Percentiles rank a stretch among this genome's conserved stretches.
phyloP scores from a whole-genome alignment of 2,329 filamentous ascomycete genomes.

The Fusarium metavorans region DNA sequence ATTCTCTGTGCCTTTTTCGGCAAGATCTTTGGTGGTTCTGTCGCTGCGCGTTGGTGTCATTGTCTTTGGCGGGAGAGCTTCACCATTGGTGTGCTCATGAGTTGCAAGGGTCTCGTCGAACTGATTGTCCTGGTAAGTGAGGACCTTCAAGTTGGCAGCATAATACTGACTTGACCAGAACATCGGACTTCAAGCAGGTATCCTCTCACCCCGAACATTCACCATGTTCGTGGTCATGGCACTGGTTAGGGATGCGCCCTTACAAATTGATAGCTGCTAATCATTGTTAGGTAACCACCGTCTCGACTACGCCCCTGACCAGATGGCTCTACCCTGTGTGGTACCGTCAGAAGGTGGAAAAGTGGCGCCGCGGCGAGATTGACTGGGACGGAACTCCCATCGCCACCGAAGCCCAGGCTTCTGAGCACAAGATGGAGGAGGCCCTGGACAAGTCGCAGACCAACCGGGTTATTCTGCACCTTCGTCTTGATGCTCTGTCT shows the following conservation, averaged over 20 bases:
- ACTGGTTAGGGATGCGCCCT: slow-evolving; percentile 55
- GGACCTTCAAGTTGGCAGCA: rapidly evolving
- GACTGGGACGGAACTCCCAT: slow-evolving; percentile 76
- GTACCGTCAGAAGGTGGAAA: slow-evolving; percentile 65
- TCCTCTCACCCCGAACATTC: slow-evolving; percentile 84
- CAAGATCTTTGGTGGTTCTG: slow-evolving; percentile 85
- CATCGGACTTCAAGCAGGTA: slow-evolving; percentile 84
- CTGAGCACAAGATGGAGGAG: slow-evolving; percentile 44
- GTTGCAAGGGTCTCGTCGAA: slow-evolving; percentile 95
- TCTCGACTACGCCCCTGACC: slow-evolving; percentile 83
- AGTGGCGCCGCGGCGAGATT: slow-evolving; percentile 83
- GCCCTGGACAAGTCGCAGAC: slow-evolving; percentile 44
- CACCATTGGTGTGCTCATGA: slow-evolving; percentile 91
- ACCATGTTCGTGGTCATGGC: slow-evolving; percentile 98
- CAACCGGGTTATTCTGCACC: slow-evolving; percentile 42
- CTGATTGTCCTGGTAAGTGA: slow-evolving; percentile 86
- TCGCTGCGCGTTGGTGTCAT: slow-evolving; percentile 77
- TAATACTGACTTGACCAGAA: slow-evolving; percentile 55
- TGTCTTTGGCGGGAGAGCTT: slow-evolving; percentile 92
- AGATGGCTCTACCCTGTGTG: slow-evolving; percentile 77
- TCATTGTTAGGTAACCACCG: slow-evolving; percentile 73
- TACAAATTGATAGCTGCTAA: not conserved
- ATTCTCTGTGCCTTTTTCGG: slow-evolving; percentile 84
- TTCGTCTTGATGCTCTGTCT: slow-evolving; percentile 46
- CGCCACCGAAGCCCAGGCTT: slow-evolving; percentile 38